phyloP scores from a whole-genome alignment of 2,329 filamentous ascomycete genomes.

The Phyllosticta paracitricarpa region DNA sequence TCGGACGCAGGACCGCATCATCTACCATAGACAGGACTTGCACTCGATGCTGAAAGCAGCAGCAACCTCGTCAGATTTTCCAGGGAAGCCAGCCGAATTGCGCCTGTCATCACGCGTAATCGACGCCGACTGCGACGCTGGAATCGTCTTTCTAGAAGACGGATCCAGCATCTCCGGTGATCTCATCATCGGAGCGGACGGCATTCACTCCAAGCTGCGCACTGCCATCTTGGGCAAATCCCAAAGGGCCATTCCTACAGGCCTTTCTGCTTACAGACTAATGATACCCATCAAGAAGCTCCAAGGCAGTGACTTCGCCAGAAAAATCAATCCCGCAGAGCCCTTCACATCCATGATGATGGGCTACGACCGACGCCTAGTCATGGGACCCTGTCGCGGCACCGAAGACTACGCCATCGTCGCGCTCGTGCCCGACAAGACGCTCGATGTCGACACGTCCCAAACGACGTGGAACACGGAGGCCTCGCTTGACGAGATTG shows the following conservation, averaged over 20 bases:
- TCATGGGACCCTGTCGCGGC: constrained; percentile 37
- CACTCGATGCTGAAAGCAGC: constrained; percentile 19
- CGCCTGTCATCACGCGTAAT: constrained; percentile 13
- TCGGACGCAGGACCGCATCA: constrained; percentile 20
- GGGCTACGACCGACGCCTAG: constrained; percentile 31
- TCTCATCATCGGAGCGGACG: constrained; percentile 11
- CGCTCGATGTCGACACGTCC: constrained; percentile 29
- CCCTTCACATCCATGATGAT: constrained; percentile 39
- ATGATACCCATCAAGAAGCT: constrained; percentile 20
- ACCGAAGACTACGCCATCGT: constrained; percentile 35
- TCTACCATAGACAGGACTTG: constrained; percentile 35
- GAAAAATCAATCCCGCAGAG: constrained; percentile 27
- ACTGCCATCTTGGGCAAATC: constrained; percentile 15
- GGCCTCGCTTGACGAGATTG: constrained; percentile 27
- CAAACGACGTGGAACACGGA: constrained; percentile 32
- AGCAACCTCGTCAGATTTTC: background rate
- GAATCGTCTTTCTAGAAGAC: constrained; percentile 14
- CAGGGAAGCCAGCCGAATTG: background rate
- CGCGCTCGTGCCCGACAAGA: constrained; percentile 35
- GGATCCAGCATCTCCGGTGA: background rate
- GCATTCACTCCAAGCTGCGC: constrained; percentile 15
- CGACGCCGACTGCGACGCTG: constrained; percentile 13
- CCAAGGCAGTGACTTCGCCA: constrained; percentile 17
- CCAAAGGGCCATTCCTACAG: constrained; percentile 23
- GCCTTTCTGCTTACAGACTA: constrained; percentile 31